Conservation (phyloP, 2,329 filamentous ascomycete species). For the Fusarium sp. region DNA sequence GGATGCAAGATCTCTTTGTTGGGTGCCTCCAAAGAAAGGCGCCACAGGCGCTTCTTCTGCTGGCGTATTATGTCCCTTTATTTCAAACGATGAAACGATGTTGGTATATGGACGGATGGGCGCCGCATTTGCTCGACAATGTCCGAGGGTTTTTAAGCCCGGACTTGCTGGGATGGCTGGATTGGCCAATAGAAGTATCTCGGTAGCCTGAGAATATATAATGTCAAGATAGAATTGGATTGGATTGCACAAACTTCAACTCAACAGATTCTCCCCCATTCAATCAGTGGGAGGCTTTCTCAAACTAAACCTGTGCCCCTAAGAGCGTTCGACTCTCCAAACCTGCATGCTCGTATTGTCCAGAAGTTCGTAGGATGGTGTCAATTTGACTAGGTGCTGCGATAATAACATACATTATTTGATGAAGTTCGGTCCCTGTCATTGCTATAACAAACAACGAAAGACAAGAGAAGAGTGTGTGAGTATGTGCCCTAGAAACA, state of each 20-base stretch:
- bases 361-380: background rate
- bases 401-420: no score
- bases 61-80: conserved; percentile 48
- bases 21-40: conserved; percentile 47
- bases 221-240: conserved; percentile 14
- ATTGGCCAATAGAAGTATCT: conserved; percentile 46
- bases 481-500: no score
- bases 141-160: conserved; percentile 39
- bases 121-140: conserved; percentile 44
- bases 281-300: background rate
- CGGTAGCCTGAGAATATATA: conserved; percentile 19
- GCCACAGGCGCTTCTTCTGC: conserved; percentile 47
- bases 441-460: no score
- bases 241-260: background rate
- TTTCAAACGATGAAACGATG: conserved; percentile 39
- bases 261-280: no score
- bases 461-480: background rate
- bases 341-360: background rate
- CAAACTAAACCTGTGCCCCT: background rate
- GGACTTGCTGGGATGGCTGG: conserved; percentile 44
- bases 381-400: no score
- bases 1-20: conserved; percentile 48
- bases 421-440: no score
- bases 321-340: background rate
- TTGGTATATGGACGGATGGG: conserved; percentile 48